These are phyloP conservation scores for Cladophialophora psammophila DNA, from an alignment of 2,329 filamentous ascomycete species.

Conservation along the genomic window DNA sequence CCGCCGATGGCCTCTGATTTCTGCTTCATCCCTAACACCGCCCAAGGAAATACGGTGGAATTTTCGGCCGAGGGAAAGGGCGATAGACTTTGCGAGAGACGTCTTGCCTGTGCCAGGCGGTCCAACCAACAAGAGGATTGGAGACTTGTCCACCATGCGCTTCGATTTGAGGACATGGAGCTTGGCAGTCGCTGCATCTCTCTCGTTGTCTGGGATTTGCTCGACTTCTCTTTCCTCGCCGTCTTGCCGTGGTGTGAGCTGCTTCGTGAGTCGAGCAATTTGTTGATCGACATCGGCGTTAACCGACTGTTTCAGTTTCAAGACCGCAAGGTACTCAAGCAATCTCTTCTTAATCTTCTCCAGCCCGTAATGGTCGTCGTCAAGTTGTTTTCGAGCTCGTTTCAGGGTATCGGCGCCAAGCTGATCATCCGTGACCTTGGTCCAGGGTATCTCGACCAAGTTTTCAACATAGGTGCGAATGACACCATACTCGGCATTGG, in stretches of 20 bases:
- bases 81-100: constrained; percentile 89
- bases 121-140: constrained; percentile 90
- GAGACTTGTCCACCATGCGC: constrained; percentile 91
- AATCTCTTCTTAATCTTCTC: constrained; percentile 97
- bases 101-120: constrained; percentile 97
- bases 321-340: constrained; percentile 93
- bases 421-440: constrained; percentile 80
- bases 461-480: constrained; percentile 94
- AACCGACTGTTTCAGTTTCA: constrained; percentile 90
- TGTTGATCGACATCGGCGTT: constrained; percentile 84
- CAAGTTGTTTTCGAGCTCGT: constrained; percentile 84
- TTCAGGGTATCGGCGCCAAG: constrained; percentile 80
- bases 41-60: constrained; percentile 97
- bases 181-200: constrained; percentile 64
- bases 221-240: constrained; percentile 47
- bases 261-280: constrained; percentile 64
- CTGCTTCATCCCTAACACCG: constrained; percentile 93
- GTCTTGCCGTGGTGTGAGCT: constrained; percentile 46
- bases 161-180: constrained; percentile 79
- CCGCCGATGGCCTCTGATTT: constrained; percentile 91
- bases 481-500: constrained; percentile 95
- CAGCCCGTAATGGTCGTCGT: constrained; percentile 94
- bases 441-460: constrained; percentile 92
- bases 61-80: constrained; percentile 88
- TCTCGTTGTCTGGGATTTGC: constrained; percentile 61